These are phyloP conservation scores for Seminavis robusta DNA, from an alignment of 108 stramenopile species.

Conservation along the genomic window DNA sequence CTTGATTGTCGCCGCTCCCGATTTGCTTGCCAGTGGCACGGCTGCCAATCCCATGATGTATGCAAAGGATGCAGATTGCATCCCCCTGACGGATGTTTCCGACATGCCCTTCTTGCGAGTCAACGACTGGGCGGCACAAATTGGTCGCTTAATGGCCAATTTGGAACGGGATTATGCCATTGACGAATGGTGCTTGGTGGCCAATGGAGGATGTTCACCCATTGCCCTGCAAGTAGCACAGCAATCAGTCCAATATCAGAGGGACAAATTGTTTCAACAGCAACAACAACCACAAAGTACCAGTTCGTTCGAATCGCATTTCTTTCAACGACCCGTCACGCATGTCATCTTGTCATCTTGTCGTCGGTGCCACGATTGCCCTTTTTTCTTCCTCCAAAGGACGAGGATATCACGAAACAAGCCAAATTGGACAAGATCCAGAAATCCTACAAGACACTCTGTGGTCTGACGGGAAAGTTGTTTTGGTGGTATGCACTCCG, in stretches of 20 bases:
- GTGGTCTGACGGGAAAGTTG: slow-evolving; percentile 35
- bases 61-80: background rate
- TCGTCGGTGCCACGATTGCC: slow-evolving; percentile 46
- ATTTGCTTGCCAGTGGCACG: slow-evolving; percentile 51
- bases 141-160: slow-evolving; percentile 33
- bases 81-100: slow-evolving; percentile 6
- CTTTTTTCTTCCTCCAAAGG: slow-evolving; percentile 30
- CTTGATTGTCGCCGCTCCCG: slow-evolving; percentile 40
- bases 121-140: slow-evolving; percentile 52
- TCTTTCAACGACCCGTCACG: slow-evolving; percentile 13
- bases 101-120: slow-evolving; percentile 50
- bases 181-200: slow-evolving; percentile 39
- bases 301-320: slow-evolving; percentile 12
- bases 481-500: slow-evolving; percentile 66
- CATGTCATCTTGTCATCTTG: slow-evolving; percentile 44
- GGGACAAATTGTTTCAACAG: background rate
- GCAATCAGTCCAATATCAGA: slow-evolving; percentile 15
- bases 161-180: slow-evolving; percentile 22
- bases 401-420: slow-evolving; percentile 30
- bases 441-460: slow-evolving; percentile 45
- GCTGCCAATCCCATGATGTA: slow-evolving; percentile 25
- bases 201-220: slow-evolving; percentile 64
- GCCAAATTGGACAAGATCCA: too few relatives aligned
- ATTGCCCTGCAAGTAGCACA: slow-evolving; percentile 49
- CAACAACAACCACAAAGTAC: too few relatives aligned